Base-by-base conservation (phyloP, 768 basidiomycete species). In the Boletus rex-veris region DNA sequence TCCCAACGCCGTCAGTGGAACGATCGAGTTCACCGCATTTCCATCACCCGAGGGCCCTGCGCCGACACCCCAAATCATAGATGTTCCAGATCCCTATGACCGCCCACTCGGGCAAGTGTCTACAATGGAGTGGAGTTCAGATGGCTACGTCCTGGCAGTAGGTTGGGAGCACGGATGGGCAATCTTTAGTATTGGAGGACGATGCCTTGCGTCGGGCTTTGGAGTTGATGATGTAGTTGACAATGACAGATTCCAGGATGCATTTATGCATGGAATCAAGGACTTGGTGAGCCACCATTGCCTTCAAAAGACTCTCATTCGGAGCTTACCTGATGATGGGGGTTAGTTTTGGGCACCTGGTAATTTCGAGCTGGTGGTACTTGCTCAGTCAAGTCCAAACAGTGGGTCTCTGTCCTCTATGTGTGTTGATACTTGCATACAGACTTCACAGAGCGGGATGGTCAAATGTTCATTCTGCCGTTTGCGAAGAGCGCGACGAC, bases 401-500 rank as follows among this genome's bases (percentile, higher is more conserved):
- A 78, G 87, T 88, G 53, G 62, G 75, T 66, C 18, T 35, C 21
- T 14, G 24, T 45, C 5, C 44, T 41, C 50, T 12, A 26, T 45
- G 45, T 42, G 12, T 31, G 36, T 14, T 16, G 31, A 37, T 30
- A 45, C 57, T 52, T 21, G 53, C 52, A 26, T 18, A 7, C 6
- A 35, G 44, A 53, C 54, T 45, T 45, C 37, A 5, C 57, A 89
- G 87, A 73, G 61, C 60, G 70, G 45, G 81, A 85, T 50, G 85
- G 82, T 10, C 90, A 95, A 65, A 69, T 97, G 8, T 95, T 92
- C 67, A 76, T 84, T 12, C 76, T 98, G 18, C 92, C 96, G 4
- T 97, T 98, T 67, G 94, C 93, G 7, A 97, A 96, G 74, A 96
- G 92, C 65, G 92, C 94, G 3, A 88, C 91, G 5, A 90, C 93